phyloP scores from a whole-genome alignment of 208 protist species.

The Trypanosoma platydactyli region DNA sequence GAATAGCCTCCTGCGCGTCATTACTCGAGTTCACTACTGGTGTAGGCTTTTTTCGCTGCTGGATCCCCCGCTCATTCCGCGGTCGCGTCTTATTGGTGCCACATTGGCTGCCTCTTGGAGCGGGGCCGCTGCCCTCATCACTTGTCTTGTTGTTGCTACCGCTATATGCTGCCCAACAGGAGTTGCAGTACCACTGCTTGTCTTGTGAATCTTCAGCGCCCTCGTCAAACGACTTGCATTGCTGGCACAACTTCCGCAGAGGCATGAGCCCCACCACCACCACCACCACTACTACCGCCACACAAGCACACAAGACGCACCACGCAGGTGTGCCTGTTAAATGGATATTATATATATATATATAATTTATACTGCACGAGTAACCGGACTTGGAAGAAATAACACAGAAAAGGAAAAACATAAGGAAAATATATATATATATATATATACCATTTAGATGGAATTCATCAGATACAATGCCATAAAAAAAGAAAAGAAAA shows the following conservation, averaged over 20 bases:
- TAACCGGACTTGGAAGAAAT: too few relatives aligned
- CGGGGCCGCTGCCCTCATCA: conserved; percentile 3
- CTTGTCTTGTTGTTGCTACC: conserved; percentile 18
- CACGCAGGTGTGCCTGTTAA: too few relatives aligned
- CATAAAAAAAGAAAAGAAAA: conserved; percentile 25
- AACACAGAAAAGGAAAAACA: not conserved
- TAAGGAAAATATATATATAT: too few relatives aligned
- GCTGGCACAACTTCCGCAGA: conserved; percentile 39
- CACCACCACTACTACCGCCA: too few relatives aligned
- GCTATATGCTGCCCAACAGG: conserved; percentile 55
- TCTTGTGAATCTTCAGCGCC: conserved; percentile 42
- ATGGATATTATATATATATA: too few relatives aligned
- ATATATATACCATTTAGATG: too few relatives aligned
- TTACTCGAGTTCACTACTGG: conserved; percentile 26
- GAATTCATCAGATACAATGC: not conserved
- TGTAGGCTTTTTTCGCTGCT: not conserved
- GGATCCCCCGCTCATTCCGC: conserved; percentile 1
- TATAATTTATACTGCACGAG: too few relatives aligned
- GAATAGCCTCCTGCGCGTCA: conserved; percentile 35
- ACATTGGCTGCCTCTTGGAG: not conserved
- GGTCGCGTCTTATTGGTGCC: conserved; percentile 1
- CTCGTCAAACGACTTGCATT: conserved; percentile 64
- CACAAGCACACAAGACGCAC: too few relatives aligned
- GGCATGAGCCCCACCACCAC: conserved; percentile 27
- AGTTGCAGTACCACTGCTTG: conserved; percentile 60